Percentiles rank a stretch among this genome's conserved stretches.
These are phyloP conservation scores for Ramularia endophylla DNA, from an alignment of 2,329 filamentous ascomycete species.

Conservation along the genomic window DNA sequence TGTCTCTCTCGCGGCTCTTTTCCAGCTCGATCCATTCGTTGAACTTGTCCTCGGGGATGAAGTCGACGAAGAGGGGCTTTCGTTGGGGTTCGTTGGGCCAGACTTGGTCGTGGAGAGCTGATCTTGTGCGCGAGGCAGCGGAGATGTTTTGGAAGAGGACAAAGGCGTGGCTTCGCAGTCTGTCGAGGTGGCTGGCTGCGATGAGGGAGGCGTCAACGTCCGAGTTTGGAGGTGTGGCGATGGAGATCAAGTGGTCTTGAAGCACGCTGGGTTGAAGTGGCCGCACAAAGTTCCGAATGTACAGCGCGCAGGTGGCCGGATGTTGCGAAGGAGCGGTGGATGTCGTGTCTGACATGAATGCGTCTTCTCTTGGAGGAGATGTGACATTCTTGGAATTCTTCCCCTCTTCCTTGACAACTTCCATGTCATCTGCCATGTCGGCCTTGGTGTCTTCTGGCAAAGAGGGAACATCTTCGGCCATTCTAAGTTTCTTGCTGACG, in stretches of 20 bases:
- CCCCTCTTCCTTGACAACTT: slow-evolving; percentile 13
- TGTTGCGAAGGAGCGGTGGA: slow-evolving; percentile 33
- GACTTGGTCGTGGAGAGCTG: slow-evolving; percentile 66
- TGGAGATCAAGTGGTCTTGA: slow-evolving; percentile 59
- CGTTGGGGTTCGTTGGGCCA: slow-evolving; percentile 86
- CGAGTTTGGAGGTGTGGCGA: slow-evolving; percentile 54
- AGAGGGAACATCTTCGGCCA: slow-evolving; percentile 30
- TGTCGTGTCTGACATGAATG: slow-evolving; percentile 1
- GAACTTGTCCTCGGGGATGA: slow-evolving; percentile 71
- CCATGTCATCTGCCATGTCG: slow-evolving; percentile 26
- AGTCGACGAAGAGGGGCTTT: slow-evolving; percentile 83
- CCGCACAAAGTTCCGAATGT: slow-evolving; percentile 86
- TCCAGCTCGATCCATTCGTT: slow-evolving; percentile 68
- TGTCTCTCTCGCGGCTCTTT: slow-evolving; percentile 33
- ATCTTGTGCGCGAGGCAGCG: slow-evolving; percentile 70
- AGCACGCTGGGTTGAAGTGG: slow-evolving; percentile 67
- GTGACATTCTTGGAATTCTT: neutral
- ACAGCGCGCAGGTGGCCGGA: slow-evolving; percentile 60
- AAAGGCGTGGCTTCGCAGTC: slow-evolving; percentile 83
- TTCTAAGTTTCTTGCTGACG: slow-evolving; percentile 40
- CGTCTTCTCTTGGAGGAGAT: slow-evolving; percentile 1
- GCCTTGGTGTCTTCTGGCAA: slow-evolving; percentile 16
- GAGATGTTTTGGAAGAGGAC: slow-evolving; percentile 62
- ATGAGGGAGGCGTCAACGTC: slow-evolving; percentile 47
- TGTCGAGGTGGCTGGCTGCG: slow-evolving; percentile 69